These are phyloP conservation scores for Podochytrium sp. DNA, from an alignment of 192 early-diverging fungal genomes.

Conservation along the genomic window DNA sequence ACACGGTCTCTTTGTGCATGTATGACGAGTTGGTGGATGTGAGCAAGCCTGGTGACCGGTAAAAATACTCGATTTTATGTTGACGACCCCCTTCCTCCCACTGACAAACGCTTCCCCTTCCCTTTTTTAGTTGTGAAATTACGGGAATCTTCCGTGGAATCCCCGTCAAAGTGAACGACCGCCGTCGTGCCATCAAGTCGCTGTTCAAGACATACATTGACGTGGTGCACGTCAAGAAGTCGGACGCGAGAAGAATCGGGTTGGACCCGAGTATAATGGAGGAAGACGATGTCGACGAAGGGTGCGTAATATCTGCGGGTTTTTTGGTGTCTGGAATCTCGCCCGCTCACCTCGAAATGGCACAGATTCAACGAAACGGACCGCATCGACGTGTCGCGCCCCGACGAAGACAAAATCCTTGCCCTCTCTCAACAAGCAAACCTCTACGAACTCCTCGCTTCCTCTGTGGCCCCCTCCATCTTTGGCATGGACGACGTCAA, in stretches of 20 bases:
- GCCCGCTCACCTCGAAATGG: no score
- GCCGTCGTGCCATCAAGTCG: conserved; percentile 83
- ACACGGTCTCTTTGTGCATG: conserved; percentile 87
- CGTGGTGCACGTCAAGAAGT: conserved; percentile 87
- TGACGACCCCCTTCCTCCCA: not conserved
- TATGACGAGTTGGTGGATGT: conserved; percentile 96
- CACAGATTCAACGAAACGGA: conserved; percentile 35
- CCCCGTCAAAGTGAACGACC: conserved; percentile 89
- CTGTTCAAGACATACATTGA: conserved; percentile 96
- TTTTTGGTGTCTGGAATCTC: no score
- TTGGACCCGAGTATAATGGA: conserved; percentile 52
- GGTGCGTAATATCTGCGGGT: conserved; percentile 33
- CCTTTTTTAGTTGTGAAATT: conserved; percentile 71
- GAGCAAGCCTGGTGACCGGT: conserved; percentile 88
- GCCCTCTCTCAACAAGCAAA: conserved; percentile 67
- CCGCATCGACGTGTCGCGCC: conserved; percentile 40
- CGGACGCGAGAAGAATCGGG: conserved; percentile 74
- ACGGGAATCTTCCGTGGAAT: conserved; percentile 94
- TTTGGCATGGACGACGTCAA: conserved; percentile 98
- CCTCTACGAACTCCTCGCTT: conserved; percentile 81
- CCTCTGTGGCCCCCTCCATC: conserved; percentile 86
- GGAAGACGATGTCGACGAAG: conserved; percentile 60
- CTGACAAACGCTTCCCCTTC: not conserved
- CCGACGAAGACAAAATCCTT: conserved; percentile 66
- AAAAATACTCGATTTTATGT: conserved; percentile 11